phyloP scores from a whole-genome alignment of 495 filamentous ascomycete species.

The Glonium stellatum region DNA sequence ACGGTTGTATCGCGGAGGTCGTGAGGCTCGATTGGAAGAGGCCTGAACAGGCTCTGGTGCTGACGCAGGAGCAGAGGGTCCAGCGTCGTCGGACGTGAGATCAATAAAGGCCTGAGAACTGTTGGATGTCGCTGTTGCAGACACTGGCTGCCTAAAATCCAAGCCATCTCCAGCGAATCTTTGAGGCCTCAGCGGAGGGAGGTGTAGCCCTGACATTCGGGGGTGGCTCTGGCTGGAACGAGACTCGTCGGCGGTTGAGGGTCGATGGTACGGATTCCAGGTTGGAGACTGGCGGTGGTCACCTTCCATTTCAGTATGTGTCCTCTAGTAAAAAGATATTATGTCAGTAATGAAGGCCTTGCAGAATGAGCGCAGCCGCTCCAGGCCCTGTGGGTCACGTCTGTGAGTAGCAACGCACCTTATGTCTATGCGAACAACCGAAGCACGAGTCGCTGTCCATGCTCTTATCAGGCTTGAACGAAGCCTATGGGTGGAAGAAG shows the following conservation, averaged over 20 bases:
- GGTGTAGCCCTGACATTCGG: slow-evolving; percentile 12
- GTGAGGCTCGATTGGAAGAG: slow-evolving; percentile 10
- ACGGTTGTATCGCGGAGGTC: slow-evolving; percentile 21
- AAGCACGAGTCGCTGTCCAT: slow-evolving; percentile 23
- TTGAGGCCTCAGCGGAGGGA: slow-evolving; percentile 25
- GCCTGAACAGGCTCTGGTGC: slow-evolving; percentile 4
- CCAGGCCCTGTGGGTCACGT: not conserved
- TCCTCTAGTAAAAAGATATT: slow-evolving; percentile 8
- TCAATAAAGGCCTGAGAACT: slow-evolving; percentile 41
- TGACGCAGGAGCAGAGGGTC: slow-evolving; percentile 9
- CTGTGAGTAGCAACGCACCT: slow-evolving; percentile 12
- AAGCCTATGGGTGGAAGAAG: not conserved
- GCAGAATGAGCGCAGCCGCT: not conserved
- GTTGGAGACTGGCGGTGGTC: slow-evolving; percentile 11
- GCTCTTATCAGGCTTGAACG: slow-evolving; percentile 5
- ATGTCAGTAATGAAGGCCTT: slow-evolving; percentile 8
- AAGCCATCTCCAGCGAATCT: slow-evolving; percentile 43
- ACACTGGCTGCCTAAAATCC: slow-evolving; percentile 46
- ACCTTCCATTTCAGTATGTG: slow-evolving; percentile 20
- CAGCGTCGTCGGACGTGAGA: slow-evolving; percentile 39
- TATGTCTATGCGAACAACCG: slow-evolving; percentile 16
- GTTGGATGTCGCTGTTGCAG: slow-evolving; percentile 12
- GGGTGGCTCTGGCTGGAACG: slow-evolving; percentile 7
- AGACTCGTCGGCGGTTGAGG: slow-evolving; percentile 15
- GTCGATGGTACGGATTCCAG: slow-evolving; percentile 11